These are phyloP conservation scores for Lactarius psammicola DNA, from an alignment of 768 basidiomycete species.

Conservation along the genomic window DNA sequence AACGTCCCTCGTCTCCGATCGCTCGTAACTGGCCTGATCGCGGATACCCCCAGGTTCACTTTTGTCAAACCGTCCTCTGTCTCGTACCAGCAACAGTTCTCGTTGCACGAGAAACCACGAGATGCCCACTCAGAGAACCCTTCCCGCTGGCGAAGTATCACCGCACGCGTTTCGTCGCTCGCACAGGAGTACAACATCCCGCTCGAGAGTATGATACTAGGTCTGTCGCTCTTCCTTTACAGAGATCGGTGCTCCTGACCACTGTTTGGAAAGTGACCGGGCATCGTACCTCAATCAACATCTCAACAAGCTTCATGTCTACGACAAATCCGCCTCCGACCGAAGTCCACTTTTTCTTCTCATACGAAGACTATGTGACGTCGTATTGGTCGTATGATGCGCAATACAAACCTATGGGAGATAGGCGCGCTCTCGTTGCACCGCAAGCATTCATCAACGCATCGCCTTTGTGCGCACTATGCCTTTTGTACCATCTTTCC, in stretches of 20 bases:
- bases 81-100: slow-evolving; percentile 15
- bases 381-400: slow-evolving; percentile 18
- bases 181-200: slow-evolving; percentile 4
- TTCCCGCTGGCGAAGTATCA: slow-evolving; percentile 14
- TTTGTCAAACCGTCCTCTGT: slow-evolving; percentile 3
- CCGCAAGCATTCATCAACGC: slow-evolving; percentile 3
- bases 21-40: neutral
- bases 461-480: neutral
- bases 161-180: neutral
- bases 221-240: neutral
- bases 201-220: slow-evolving; percentile 12
- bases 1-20: neutral
- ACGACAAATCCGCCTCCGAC: neutral
- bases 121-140: slow-evolving; percentile 1
- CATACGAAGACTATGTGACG: slow-evolving; percentile 8
- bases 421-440: neutral
- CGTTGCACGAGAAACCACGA: slow-evolving; percentile 16
- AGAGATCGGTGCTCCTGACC: neutral
- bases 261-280: slow-evolving; percentile 9
- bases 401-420: neutral
- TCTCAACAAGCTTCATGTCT: neutral
- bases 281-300: slow-evolving; percentile 13
- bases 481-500: neutral
- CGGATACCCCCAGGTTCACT: slow-evolving; percentile 5
- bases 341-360: slow-evolving; percentile 16